Evolutionary conservation across 495 filamentous ascomycete species (phyloP), one percentile per base, ranked within the genome.

Genomic region (Tetracladium marchalianum): DNA sequence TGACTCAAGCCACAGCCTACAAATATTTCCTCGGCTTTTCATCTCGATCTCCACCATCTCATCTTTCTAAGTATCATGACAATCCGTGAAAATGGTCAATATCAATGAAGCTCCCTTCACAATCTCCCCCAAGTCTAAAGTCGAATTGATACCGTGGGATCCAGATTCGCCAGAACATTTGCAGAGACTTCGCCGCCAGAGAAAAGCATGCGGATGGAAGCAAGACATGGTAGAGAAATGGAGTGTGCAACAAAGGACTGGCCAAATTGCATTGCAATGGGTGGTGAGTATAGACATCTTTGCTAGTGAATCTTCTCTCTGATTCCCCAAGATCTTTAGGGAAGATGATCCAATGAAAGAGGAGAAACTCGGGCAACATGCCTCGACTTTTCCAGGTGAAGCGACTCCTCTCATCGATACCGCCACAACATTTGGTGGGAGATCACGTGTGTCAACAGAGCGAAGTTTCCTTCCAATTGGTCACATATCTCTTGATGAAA

Each of bases 141-240:
- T 52, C 18, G 37, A 17, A n/a, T 55, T 67, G n/a, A 47, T 67
- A 12, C 65, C 65, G 11, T 69, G 64, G 63, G 66, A 68, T 47
- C 58, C 55, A 32, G 45, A 52, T 15, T 62, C 50, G 31, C 53
- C 54, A 9, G 55, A 53, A 19, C 65, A 68, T 32, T 46, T 55
- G 35, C 34, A 63, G 44, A 57, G 65, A 34, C 47, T 69, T 51
- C 55, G 58, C 22, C 49, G 62, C 31, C 65, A 69, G 46, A 62
- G 65, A n/a, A 47, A 66, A 11, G 55, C 63, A 8, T 69, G 66
- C 46, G 62, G 61, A 12, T 69, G 66, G 66, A 58, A 62, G 15
- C 32, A 47, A 0, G 46, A 67, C 1, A 46, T 51, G 32, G 55
- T 66, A 8, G 55, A 55, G 33, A 33, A 16, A 39, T 54, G 54